Evolutionary conservation across 2,329 filamentous ascomycete genomes (phyloP), one percentile per base, ranked within the genome.

Genomic region (Massarina eburnea): DNA sequence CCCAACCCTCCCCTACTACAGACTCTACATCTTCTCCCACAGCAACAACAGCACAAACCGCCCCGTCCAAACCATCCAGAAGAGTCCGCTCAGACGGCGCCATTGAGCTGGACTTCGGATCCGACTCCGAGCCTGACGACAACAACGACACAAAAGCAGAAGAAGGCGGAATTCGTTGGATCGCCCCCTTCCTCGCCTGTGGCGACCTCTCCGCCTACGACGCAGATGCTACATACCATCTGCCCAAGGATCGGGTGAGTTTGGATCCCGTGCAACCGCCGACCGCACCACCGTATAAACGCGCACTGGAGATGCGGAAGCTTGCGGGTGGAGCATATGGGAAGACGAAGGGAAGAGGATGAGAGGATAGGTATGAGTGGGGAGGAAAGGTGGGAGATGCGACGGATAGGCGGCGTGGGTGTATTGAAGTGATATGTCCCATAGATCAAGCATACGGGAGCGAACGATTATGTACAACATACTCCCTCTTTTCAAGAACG

Each of bases 171-270:
- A 70, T 77, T 22, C 76, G 86, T 40, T 97, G 92, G 91, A 92
- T 97, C 58, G 91, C 91, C 3, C 91, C 92, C 0, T 99, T 99
- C 67, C 81, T 99, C 61, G 91, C 94, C n/a, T 99, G 94, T 68
- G 94, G 94, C 36, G 94, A 99, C 71, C 78, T 99, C 42, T 95
- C 91, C 19, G 85, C 89, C 9, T 99, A 91, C 74, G 94, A 99
- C 74, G 91, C 92, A 1, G 94, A 99, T 76, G 92, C 94, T 3
- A 94, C 91, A 4, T 96, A 97, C 71, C 82, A 88, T 56, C 77
- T 99, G 15, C 91, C 94, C 0, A 87, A 91, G 49, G 88, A 91
- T 55, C 83, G 95, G 64, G 81, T 95, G 41, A 91, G 87, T 57
- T 79, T 97, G 39, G 91, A 96, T 66, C 94, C 94, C 0, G 82